These are phyloP conservation scores for Sphagnum fallax DNA, from an alignment of 228 moss, liverwort and hornwort genomes.

Conservation along the genomic window DNA sequence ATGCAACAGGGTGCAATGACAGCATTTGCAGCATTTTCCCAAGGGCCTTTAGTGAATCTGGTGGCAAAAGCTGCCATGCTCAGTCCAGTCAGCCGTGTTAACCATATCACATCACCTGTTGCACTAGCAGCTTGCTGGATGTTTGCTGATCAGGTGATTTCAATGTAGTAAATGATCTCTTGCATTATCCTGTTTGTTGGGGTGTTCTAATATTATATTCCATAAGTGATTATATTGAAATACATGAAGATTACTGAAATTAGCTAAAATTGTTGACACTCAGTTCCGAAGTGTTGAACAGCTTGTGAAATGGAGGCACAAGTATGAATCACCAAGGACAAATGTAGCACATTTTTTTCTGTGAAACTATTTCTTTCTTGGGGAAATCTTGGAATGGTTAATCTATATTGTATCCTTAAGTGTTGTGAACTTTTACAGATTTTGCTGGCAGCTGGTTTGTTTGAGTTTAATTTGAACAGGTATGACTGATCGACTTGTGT, in stretches of 20 bases:
- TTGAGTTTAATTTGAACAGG: constrained; percentile 41
- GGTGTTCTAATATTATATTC: neutral
- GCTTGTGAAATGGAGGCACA: too few relatives aligned
- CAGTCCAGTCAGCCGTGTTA: constrained; percentile 73
- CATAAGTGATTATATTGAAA: neutral
- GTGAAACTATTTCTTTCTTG: too few relatives aligned
- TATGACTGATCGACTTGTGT: neutral
- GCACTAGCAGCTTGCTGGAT: constrained; percentile 33
- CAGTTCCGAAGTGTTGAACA: too few relatives aligned
- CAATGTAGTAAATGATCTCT: neutral
- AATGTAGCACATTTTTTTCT: too few relatives aligned
- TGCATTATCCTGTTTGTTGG: neutral
- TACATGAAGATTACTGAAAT: too few relatives aligned
- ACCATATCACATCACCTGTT: constrained; percentile 69
- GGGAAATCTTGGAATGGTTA: too few relatives aligned
- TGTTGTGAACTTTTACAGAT: constrained; percentile 25
- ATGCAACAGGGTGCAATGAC: constrained; percentile 77
- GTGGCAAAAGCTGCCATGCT: constrained; percentile 70
- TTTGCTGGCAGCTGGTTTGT: constrained; percentile 34
- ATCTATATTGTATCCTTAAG: too few relatives aligned
- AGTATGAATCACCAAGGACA: too few relatives aligned
- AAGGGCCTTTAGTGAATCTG: constrained; percentile 39
- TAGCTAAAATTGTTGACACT: too few relatives aligned
- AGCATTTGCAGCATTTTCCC: constrained; percentile 76
- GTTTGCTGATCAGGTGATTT: constrained; percentile 43